Evolutionary conservation across 805 yeast species (phyloP).

Genomic region (Ogataea neopini): DNA sequence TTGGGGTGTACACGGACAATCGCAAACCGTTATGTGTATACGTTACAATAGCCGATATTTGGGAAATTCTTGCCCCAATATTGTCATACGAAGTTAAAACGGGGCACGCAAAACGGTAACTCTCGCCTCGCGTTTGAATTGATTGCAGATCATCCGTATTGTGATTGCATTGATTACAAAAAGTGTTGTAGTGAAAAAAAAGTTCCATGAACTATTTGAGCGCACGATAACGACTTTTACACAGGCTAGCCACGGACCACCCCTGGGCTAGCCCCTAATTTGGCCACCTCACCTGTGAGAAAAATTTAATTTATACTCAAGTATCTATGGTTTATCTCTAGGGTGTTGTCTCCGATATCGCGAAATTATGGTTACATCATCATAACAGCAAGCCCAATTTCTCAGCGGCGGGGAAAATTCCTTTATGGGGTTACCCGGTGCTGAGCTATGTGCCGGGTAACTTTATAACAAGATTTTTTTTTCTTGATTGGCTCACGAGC

Average conservation of each 20-base stretch:
- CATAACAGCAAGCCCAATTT: neutral
- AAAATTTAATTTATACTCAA: neutral
- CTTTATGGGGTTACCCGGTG: conserved; percentile 6
- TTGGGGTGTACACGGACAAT: neutral
- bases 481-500: conserved; percentile 3
- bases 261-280: neutral
- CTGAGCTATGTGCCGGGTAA: conserved; percentile 2
- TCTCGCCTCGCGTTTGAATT: neutral
- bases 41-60: neutral
- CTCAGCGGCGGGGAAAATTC: conserved; percentile 1
- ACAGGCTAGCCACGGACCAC: too few species aligned
- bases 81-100: neutral
- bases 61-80: neutral
- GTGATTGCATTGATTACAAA: too few species aligned
- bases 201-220: too few species aligned
- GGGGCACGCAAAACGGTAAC: neutral
- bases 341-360: neutral
- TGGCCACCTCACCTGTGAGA: too few species aligned
- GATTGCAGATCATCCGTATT: neutral
- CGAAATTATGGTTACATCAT: neutral
- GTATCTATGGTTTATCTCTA: neutral
- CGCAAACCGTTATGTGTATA: neutral
- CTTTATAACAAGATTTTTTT: neutral
- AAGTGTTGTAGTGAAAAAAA: too few species aligned
- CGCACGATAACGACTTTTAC: too few species aligned